Conservation (phyloP, 1,139 yeast species). For the Diutina siamensis region DNA sequence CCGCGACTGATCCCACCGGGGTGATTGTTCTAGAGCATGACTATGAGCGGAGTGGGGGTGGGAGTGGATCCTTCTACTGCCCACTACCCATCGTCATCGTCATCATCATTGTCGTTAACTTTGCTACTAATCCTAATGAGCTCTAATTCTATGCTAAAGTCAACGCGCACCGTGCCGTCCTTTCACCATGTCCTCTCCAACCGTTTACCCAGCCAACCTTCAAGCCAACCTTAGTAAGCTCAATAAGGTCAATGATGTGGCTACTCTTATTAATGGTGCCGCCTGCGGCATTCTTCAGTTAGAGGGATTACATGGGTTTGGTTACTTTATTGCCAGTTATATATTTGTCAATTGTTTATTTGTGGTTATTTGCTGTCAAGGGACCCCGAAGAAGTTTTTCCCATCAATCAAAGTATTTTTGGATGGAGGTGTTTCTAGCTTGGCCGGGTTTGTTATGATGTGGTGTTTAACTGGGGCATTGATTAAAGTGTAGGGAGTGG, state of each 20-base stretch:
- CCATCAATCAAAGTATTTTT: not conserved
- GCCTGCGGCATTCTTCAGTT: constrained; percentile 3
- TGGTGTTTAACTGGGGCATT: constrained; percentile 6
- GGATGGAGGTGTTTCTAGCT: not conserved
- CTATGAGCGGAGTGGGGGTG: too few species aligned
- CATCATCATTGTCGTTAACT: too few species aligned
- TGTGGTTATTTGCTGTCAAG: not conserved
- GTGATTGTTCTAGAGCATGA: too few species aligned
- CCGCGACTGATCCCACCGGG: too few species aligned
- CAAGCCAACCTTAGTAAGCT: not conserved
- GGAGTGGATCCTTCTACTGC: too few species aligned
- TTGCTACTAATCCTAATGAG: too few species aligned
- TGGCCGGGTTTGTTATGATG: constrained; percentile 6
- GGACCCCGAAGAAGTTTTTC: not conserved
- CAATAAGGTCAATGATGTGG: constrained; percentile 3
- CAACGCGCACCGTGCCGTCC: too few species aligned
- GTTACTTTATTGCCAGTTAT: not conserved
- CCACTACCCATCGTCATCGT: too few species aligned
- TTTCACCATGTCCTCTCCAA: too few species aligned
- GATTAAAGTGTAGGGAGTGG: not conserved
- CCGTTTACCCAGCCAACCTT: not conserved
- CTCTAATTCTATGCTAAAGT: too few species aligned
- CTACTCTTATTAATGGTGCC: not conserved
- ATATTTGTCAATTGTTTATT: not conserved
- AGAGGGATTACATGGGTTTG: constrained; percentile 1